Percentiles rank a stretch among this genome's conserved stretches.
Conservation (phyloP, 2,329 filamentous ascomycete genomes). For the Fusarium setosum region DNA sequence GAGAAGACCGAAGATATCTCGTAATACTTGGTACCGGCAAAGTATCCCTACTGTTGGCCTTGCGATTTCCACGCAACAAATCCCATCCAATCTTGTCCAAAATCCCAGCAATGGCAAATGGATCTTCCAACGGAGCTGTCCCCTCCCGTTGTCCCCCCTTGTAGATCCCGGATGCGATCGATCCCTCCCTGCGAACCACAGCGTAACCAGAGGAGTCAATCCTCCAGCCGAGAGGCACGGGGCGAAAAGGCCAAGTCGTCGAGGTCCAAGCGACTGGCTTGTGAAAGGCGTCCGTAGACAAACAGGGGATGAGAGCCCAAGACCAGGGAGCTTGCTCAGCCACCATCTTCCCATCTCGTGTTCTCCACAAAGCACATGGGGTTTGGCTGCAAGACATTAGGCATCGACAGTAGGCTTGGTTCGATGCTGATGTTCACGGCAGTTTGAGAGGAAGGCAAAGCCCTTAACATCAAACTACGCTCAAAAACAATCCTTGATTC, state of each 20-base stretch:
- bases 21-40: not conserved
- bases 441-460: slow-evolving; percentile 15
- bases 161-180: slow-evolving; percentile 16
- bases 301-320: slow-evolving; percentile 10
- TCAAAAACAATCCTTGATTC: not conserved
- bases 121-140: slow-evolving; percentile 16
- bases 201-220: not conserved
- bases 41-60: slow-evolving; percentile 9
- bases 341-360: slow-evolving; percentile 34
- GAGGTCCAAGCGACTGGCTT: slow-evolving; percentile 14
- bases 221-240: slow-evolving; percentile 10
- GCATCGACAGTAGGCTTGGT: not conserved
- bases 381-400: slow-evolving; percentile 16
- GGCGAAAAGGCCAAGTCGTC: slow-evolving; percentile 25
- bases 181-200: slow-evolving; percentile 19
- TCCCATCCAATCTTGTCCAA: slow-evolving; percentile 14
- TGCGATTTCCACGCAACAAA: slow-evolving; percentile 28
- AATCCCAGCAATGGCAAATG: slow-evolving; percentile 15
- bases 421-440: not conserved
- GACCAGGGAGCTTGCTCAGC: slow-evolving; percentile 29
- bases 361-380: slow-evolving; percentile 28
- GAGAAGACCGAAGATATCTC: not conserved
- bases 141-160: slow-evolving; percentile 11
- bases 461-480: not conserved
- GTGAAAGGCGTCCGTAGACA: slow-evolving; percentile 1